A percentile compares a stretch with the other conserved stretches of the same genome.
These are phyloP conservation scores for Lentinula sp. DNA, from an alignment of 768 basidiomycete species.

Conservation along the genomic window DNA sequence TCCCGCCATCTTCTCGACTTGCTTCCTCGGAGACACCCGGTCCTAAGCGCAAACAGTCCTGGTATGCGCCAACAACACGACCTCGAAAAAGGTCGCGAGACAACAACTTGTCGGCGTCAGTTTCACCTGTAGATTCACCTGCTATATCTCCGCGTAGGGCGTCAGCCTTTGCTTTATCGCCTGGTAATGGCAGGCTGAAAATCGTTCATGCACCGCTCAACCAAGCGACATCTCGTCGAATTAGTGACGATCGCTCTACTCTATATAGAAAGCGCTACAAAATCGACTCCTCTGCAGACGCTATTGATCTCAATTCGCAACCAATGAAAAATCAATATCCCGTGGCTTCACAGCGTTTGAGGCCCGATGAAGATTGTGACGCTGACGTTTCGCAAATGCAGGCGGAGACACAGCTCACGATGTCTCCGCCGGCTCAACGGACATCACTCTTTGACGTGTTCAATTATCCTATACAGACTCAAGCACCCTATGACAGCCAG, in stretches of 20 bases:
- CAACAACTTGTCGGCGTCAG: background rate
- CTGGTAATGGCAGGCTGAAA: background rate
- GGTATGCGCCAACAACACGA: background rate
- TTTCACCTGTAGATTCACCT: background rate
- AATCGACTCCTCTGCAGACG: background rate
- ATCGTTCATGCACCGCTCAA: background rate
- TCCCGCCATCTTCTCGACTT: background rate
- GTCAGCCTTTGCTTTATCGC: background rate
- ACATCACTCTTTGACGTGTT: background rate
- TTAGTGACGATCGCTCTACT: background rate
- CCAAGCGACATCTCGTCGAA: background rate
- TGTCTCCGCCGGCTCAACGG: background rate
- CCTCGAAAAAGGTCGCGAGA: background rate
- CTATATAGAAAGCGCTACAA: background rate
- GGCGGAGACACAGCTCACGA: background rate
- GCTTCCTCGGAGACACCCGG: background rate
- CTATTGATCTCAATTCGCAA: background rate
- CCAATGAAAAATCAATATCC: background rate
- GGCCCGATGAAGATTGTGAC: background rate
- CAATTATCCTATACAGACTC: slow-evolving; percentile 1
- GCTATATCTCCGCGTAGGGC: background rate
- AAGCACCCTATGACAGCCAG: slow-evolving; percentile 5
- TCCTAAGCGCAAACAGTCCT: background rate
- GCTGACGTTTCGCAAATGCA: slow-evolving; percentile 2
- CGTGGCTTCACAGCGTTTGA: background rate